These are phyloP conservation scores for Septoria linicola DNA, from an alignment of 2,329 filamentous ascomycete species.

Conservation along the genomic window DNA sequence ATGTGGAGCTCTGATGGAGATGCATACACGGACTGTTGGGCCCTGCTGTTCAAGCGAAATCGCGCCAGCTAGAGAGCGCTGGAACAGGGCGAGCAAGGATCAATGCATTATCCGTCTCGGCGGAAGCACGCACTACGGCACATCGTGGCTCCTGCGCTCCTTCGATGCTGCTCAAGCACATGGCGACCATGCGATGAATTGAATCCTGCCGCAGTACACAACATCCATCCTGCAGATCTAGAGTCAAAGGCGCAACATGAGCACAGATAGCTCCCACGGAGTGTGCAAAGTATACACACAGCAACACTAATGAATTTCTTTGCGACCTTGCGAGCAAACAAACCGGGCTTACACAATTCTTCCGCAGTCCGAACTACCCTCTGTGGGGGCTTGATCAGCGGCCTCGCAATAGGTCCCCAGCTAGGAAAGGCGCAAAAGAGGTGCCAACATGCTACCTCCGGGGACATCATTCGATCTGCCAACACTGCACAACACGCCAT, in stretches of 20 bases:
- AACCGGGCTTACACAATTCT: slow-evolving; percentile 6
- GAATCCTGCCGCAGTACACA: slow-evolving; percentile 19
- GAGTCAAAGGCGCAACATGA: neutral
- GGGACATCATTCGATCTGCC: slow-evolving; percentile 5
- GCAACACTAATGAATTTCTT: neutral
- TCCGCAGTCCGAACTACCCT: neutral
- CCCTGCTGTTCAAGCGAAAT: slow-evolving; percentile 10
- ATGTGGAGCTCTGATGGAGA: neutral
- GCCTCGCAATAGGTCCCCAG: slow-evolving; percentile 12
- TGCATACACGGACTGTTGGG: neutral
- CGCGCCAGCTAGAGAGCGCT: slow-evolving; percentile 3
- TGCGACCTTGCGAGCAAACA: neutral
- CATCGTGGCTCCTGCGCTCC: slow-evolving; percentile 15
- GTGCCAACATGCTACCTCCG: neutral
- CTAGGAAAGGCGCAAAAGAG: slow-evolving; percentile 2
- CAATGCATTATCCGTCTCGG: slow-evolving; percentile 7
- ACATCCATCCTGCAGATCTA: slow-evolving; percentile 20
- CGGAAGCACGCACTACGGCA: slow-evolving; percentile 13
- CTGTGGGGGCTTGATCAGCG: slow-evolving; percentile 8
- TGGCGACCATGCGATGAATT: slow-evolving; percentile 17
- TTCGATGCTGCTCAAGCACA: slow-evolving; percentile 5
- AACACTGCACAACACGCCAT: neutral
- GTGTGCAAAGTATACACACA: neutral
- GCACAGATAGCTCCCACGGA: no score
- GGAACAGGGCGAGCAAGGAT: neutral